Base-by-base conservation (phyloP, 139 green algal genomes). In the Monoraphidium neglectum region DNA sequence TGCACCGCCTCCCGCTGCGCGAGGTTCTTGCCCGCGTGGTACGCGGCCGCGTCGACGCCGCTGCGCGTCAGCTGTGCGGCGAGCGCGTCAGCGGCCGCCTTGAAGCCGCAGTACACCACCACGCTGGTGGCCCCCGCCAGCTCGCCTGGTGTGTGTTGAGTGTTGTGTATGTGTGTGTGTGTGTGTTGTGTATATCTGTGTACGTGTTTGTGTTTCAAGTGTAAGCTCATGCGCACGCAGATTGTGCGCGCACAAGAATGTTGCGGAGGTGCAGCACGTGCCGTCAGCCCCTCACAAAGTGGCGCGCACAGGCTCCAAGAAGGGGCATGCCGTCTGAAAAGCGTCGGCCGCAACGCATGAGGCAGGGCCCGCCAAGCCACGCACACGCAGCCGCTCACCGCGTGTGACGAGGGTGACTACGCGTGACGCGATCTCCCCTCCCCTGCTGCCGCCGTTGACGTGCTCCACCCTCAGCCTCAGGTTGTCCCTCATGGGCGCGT, bases 61-160 rank as follows among this genome's bases (percentile, higher is more conserved):
- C 76, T 43, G 0, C 68, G 71, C 37, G 82, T 79, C 36, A 97
- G 82, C 57, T 77, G 78, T 10, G 61, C 71, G 0, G 92, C 90
- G 60, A 93, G 64, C 46, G 86, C 72, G 68, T 95, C 91, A 6
- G 92, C 88, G 73, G 63, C 76, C 79, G 65, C 72, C 68, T 84
- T 77, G 57, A 86, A 86, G 15, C 63, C 76, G 16, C 77, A 66
- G 74, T 98, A 98, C 56, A 95, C 89, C 54, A 98, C 93, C 56
- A 89, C 81, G 2, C 72, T 84, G 24, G n/a, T 21, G 24, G 66
- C 66, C 3, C 53, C 56, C 2, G 56, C 46, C 71, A 97, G 76
- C 35, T 76, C 74, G 4, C 84, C 75, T 79, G 63, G 12, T 24
- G 37, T 16, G 8, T 8, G 8, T 51, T 51, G 43, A 12, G 43